A percentile compares a stretch with the other conserved stretches of the same genome.
Evolutionary conservation across 805 yeast genomes (phyloP).

Genomic region (Candida taoyuanica): DNA sequence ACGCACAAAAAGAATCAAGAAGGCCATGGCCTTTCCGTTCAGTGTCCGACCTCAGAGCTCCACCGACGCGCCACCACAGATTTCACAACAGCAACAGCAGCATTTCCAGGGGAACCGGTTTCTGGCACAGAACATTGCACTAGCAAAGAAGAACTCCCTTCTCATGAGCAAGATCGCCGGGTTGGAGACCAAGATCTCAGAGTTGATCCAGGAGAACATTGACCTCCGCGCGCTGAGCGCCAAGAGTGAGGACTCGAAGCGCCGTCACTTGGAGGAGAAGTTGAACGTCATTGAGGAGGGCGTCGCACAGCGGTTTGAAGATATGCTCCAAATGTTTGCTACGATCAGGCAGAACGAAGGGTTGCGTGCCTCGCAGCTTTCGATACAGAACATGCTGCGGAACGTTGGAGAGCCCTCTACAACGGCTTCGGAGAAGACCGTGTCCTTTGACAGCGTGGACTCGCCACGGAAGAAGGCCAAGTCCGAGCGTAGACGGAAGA

Average conservation of each 20-base stretch:
- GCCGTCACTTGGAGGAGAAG: slow-evolving; percentile 34
- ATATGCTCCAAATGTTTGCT: slow-evolving; percentile 39
- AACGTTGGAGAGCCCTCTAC: slow-evolving; percentile 10
- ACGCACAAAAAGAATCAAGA: not conserved
- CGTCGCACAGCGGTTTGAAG: slow-evolving; percentile 39
- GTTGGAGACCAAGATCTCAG: slow-evolving; percentile 47
- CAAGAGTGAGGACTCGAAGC: slow-evolving; percentile 26
- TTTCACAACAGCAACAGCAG: slow-evolving; percentile 4
- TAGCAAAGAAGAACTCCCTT: slow-evolving; percentile 55
- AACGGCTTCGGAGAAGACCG: slow-evolving; percentile 21
- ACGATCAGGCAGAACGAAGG: slow-evolving; percentile 39
- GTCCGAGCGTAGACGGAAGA: slow-evolving; percentile 33
- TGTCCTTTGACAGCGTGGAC: slow-evolving; percentile 23
- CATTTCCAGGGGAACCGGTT: slow-evolving; percentile 24
- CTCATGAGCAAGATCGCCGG: slow-evolving; percentile 47
- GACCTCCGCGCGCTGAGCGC: slow-evolving; percentile 35
- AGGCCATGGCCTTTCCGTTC: slow-evolving; percentile 17
- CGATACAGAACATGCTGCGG: slow-evolving; percentile 6
- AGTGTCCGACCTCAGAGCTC: slow-evolving; percentile 9
- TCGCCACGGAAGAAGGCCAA: slow-evolving; percentile 21
- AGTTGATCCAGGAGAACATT: slow-evolving; percentile 47
- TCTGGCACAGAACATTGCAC: slow-evolving; percentile 42
- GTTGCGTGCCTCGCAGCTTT: slow-evolving; percentile 20
- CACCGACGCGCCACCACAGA: slow-evolving; percentile 6
- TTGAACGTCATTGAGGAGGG: slow-evolving; percentile 37